A percentile compares a stretch with the other conserved stretches of the same genome.
Conservation (phyloP, 2,329 filamentous ascomycete species). For the Exophiala spinifera region DNA sequence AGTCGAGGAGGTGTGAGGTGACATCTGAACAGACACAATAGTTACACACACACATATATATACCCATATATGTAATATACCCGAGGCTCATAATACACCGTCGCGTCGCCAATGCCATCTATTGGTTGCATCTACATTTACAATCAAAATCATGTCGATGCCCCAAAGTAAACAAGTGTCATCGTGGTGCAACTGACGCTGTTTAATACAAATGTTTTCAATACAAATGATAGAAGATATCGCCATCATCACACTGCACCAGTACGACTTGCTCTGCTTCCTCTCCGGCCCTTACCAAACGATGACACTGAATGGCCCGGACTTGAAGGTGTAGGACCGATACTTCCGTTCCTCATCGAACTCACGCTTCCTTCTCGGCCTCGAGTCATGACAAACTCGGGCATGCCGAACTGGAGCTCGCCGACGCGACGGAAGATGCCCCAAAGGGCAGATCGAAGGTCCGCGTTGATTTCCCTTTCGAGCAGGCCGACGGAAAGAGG, state of each 20-base stretch:
- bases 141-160: no score
- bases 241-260: constrained; percentile 3
- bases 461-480: constrained; percentile 72
- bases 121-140: no score
- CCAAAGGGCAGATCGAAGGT: constrained; percentile 75
- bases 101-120: no score
- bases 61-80: no score
- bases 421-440: constrained; percentile 76
- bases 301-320: constrained; percentile 6
- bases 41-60: no score
- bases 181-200: no score
- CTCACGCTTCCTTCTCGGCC: constrained; percentile 25
- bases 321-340: constrained; percentile 21
- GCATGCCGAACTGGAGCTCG: constrained; percentile 61
- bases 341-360: constrained; percentile 19
- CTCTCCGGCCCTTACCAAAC: constrained; percentile 16
- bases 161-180: no score
- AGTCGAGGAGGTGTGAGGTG: no score
- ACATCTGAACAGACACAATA: no score
- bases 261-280: constrained; percentile 15
- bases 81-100: no score
- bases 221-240: no score
- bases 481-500: constrained; percentile 80
- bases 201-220: no score
- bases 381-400: constrained; percentile 27